A percentile compares a stretch with the other conserved stretches of the same genome.
These are phyloP conservation scores for Yamadazyma diddensiae DNA, from an alignment of 1,139 yeast species.

Conservation along the genomic window DNA sequence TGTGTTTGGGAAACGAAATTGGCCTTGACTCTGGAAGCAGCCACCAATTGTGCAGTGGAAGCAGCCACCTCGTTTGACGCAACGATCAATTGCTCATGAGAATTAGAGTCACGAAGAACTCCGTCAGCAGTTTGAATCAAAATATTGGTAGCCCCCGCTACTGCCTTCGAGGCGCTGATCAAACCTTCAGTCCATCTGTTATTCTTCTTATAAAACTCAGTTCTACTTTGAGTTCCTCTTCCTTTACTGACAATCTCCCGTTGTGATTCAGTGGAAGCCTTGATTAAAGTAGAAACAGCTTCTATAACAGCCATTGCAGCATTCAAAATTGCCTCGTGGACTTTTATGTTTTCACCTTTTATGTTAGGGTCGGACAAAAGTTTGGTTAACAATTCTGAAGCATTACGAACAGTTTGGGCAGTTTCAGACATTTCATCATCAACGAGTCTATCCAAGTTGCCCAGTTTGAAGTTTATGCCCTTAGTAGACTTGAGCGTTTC, in stretches of 20 bases:
- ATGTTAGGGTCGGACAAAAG: slow-evolving; percentile 56
- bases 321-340: slow-evolving; percentile 72
- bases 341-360: slow-evolving; percentile 60
- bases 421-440: slow-evolving; percentile 71
- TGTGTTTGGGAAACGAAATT: slow-evolving; percentile 75
- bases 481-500: slow-evolving; percentile 52
- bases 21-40: slow-evolving; percentile 88
- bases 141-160: slow-evolving; percentile 78
- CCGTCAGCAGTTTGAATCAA: slow-evolving; percentile 87
- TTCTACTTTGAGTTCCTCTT: slow-evolving; percentile 61
- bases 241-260: slow-evolving; percentile 77
- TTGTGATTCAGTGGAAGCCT: slow-evolving; percentile 80
- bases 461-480: slow-evolving; percentile 40
- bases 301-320: slow-evolving; percentile 83
- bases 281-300: slow-evolving; percentile 70
- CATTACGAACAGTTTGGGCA: slow-evolving; percentile 65
- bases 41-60: slow-evolving; percentile 88
- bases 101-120: slow-evolving; percentile 57
- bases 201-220: slow-evolving; percentile 83
- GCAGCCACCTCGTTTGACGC: slow-evolving; percentile 93
- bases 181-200: slow-evolving; percentile 95
- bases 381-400: slow-evolving; percentile 57
- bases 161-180: slow-evolving; percentile 86
- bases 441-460: slow-evolving; percentile 68
- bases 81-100: slow-evolving; percentile 83